Conservation (phyloP, 169 alveolate genomes). For the Cryptosporidium viatorum region DNA sequence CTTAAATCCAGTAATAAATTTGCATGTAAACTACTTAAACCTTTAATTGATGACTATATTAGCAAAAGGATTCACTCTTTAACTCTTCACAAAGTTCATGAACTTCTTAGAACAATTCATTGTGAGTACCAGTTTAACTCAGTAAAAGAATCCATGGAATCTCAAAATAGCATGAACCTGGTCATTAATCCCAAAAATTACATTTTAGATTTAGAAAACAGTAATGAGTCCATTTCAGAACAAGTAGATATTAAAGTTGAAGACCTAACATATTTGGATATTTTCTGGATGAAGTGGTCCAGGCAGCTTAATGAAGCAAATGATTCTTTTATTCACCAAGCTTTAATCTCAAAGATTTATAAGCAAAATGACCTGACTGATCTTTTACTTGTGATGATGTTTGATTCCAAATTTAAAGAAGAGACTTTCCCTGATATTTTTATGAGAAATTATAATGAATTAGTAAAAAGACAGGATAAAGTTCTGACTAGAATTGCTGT, state of each 20-base stretch:
- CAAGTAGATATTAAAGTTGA: not conserved
- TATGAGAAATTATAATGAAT: slow-evolving; percentile 39
- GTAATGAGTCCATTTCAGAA: not conserved
- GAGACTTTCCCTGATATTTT: slow-evolving; percentile 39
- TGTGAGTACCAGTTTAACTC: not conserved
- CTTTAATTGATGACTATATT: slow-evolving; percentile 14
- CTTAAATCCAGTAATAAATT: not conserved
- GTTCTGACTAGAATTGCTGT: slow-evolving; percentile 70
- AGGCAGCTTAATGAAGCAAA: not conserved
- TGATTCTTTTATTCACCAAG: slow-evolving; percentile 1
- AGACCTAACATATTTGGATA: slow-evolving; percentile 39
- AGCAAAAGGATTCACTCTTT: not conserved
- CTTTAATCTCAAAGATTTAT: not conserved
- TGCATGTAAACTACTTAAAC: slow-evolving; percentile 3
- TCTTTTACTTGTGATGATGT: slow-evolving; percentile 30
- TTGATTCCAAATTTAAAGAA: slow-evolving; percentile 29
- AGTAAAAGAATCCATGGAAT: not conserved
- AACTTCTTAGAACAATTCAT: slow-evolving; percentile 10
- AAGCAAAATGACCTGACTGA: slow-evolving; percentile 63
- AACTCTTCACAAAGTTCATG: not conserved
- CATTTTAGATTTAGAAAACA: not conserved
- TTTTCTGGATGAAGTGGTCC: slow-evolving; percentile 69
- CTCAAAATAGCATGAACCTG: not conserved
- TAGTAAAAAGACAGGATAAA: slow-evolving; percentile 54
- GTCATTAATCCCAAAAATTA: not conserved